Base-by-base conservation (phyloP, 371 early-diverging fungal genomes). In the Choanephora cucurbitarum region DNA sequence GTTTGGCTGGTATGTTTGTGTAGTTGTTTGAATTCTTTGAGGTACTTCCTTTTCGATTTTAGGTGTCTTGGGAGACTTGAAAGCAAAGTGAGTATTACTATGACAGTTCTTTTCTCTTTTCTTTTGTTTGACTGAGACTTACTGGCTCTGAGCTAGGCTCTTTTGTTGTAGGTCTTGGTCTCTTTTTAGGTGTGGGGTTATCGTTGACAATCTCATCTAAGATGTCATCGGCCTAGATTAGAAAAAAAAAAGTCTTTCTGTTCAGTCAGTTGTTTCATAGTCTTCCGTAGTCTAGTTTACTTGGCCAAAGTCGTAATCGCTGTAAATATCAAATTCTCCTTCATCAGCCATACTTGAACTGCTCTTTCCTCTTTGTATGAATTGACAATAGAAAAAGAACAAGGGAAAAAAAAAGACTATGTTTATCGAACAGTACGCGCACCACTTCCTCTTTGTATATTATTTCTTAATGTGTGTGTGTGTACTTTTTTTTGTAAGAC, bases 241-340 rank as follows among this genome's bases (percentile, higher is more conserved):
- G 5, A 24, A 23, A 11, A 11, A 34, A 24, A n/a, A n/a, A n/a
- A n/a, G n/a, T n/a, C n/a, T n/a, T 28, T 21, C 9, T 43, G 34
- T 46, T 28, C 23, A 9, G 24, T 17, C 37, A 13, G 56, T 37
- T 28, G 37, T 41, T 37, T 31, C 19, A 34, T 32, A 41, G 18
- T 13, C 15, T 21, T 17, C 3, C 1, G 15, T 17, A 15, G 49
- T 22, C 31, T 32, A 10, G 21, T 44, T 59, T 58, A 70, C 74
- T 57, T 71, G 65, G 45, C 57, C 71, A 58, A 72, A 72, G n/a
- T 64, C 67, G 32, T 74, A 73, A 49, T 78, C 78, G 33, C 74
- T 66, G 52, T 78, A 78, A 48, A 78, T 72, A 66, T 78, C 78
- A 53, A 72, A 70, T 57, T 72, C 73, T 58, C 69, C 70, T 39